These are phyloP conservation scores for Trichocladium uniseriatum DNA, from an alignment of 495 filamentous ascomycete genomes.

Conservation along the genomic window DNA sequence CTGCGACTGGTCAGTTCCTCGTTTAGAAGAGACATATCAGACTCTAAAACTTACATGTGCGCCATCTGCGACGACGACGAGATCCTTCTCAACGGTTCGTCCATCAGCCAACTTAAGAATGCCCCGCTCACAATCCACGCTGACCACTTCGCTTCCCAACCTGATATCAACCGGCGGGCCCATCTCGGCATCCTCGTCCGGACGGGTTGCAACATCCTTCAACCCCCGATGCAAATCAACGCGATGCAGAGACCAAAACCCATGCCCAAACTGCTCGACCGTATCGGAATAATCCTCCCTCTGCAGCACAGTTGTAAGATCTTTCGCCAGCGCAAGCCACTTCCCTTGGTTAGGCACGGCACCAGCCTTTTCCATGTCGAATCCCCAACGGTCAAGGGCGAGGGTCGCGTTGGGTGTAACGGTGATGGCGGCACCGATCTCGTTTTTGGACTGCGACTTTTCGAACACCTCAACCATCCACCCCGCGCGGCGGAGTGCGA, in stretches of 20 bases:
- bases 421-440: constrained; percentile 48
- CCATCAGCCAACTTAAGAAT: constrained; percentile 15
- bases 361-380: constrained; percentile 31
- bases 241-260: constrained; percentile 37
- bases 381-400: constrained; percentile 39
- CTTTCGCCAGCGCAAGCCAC: constrained; percentile 22
- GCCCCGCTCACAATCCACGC: constrained; percentile 21
- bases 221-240: constrained; percentile 48
- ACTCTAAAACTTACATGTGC: constrained; percentile 19
- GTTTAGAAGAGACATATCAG: too few relatives aligned
- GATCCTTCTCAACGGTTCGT: constrained; percentile 9
- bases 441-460: constrained; percentile 42
- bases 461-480: constrained; percentile 45
- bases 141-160: constrained; percentile 15
- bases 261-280: constrained; percentile 12
- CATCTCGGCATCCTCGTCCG: constrained; percentile 5
- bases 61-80: constrained; percentile 25
- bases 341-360: constrained; percentile 24
- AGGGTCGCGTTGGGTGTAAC: constrained; percentile 41
- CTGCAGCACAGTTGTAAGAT: constrained; percentile 18
- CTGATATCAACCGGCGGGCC: constrained; percentile 29
- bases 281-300: constrained; percentile 28
- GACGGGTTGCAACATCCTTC: constrained; percentile 31
- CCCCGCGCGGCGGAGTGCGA: constrained; percentile 41
- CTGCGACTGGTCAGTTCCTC: too few relatives aligned